Percentiles rank a stretch among this genome's conserved stretches.
Evolutionary conservation across 371 early-diverging fungal species (phyloP).

Genomic region (Mucor mucedo): DNA sequence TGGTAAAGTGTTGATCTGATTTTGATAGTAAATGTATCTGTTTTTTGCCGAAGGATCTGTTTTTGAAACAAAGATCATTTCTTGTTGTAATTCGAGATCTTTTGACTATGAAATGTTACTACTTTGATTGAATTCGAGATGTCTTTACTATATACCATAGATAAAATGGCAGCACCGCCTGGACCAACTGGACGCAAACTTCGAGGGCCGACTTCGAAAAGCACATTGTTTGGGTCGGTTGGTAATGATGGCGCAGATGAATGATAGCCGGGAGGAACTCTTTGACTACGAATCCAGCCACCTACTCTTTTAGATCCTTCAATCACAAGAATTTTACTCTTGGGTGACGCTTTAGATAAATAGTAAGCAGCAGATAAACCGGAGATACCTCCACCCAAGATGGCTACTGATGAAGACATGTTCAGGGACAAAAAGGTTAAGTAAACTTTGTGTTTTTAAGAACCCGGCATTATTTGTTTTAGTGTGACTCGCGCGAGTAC

Average conservation of each 20-base stretch:
- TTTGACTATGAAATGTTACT: constrained; percentile 6
- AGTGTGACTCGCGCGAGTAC: constrained; percentile 2
- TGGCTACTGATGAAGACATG: constrained; percentile 36
- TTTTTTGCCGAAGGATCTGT: constrained; percentile 77
- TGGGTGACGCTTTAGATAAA: constrained; percentile 64
- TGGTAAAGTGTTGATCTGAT: constrained; percentile 67
- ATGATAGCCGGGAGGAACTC: constrained; percentile 32
- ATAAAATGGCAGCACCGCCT: constrained; percentile 73
- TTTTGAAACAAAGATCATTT: constrained; percentile 65
- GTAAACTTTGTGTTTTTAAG: not conserved
- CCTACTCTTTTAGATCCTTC: constrained; percentile 77
- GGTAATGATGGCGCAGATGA: not conserved
- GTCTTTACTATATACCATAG: constrained; percentile 61
- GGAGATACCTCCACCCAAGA: constrained; percentile 92
- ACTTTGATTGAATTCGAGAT: not conserved
- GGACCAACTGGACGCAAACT: constrained; percentile 79
- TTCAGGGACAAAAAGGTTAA: not conserved
- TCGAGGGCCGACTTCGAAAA: constrained; percentile 88
- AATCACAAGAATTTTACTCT: constrained; percentile 66
- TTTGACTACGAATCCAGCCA: constrained; percentile 85
- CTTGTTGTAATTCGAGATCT: constrained; percentile 18
- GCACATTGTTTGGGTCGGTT: constrained; percentile 28
- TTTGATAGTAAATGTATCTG: constrained; percentile 77
- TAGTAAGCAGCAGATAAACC: constrained; percentile 88
- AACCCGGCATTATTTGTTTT: not conserved